A percentile compares a stretch with the other conserved stretches of the same genome.
Conservation (phyloP, 192 early-diverging fungal species). For the Coemansia sp. region DNA sequence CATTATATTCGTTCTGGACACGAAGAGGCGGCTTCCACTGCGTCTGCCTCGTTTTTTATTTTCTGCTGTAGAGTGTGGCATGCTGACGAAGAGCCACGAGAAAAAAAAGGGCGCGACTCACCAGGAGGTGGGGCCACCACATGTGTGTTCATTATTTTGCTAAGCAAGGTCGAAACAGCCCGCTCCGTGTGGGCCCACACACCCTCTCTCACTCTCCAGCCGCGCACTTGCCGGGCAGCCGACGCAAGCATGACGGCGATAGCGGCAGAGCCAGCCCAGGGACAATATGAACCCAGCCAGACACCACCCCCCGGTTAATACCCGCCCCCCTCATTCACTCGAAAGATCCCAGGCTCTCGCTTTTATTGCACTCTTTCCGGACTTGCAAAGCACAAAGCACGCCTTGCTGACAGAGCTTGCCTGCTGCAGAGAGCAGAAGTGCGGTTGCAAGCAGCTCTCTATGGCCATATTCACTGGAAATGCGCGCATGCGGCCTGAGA, state of each 20-base stretch:
- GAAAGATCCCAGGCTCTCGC: too few relatives aligned
- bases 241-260: neutral
- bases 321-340: too few relatives aligned
- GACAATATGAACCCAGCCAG: neutral
- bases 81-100: neutral
- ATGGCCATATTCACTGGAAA: neutral
- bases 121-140: neutral
- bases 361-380: neutral
- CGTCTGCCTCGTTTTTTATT: neutral
- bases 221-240: neutral
- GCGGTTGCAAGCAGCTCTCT: slow-evolving; percentile 7
- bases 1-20: neutral
- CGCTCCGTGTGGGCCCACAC: neutral
- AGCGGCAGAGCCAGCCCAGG: slow-evolving; percentile 2
- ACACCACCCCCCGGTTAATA: neutral
- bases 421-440: neutral
- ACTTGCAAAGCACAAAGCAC: neutral
- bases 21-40: too few relatives aligned
- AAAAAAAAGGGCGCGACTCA: neutral
- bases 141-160: too few relatives aligned
- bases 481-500: neutral
- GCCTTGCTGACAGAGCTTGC: neutral
- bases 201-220: neutral
- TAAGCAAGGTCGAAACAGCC: neutral
- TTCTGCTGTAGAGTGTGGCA: too few relatives aligned